Percentiles rank a stretch among this genome's conserved stretches.
Conservation (phyloP, 257 asterid species). For the Plantago major region DNA sequence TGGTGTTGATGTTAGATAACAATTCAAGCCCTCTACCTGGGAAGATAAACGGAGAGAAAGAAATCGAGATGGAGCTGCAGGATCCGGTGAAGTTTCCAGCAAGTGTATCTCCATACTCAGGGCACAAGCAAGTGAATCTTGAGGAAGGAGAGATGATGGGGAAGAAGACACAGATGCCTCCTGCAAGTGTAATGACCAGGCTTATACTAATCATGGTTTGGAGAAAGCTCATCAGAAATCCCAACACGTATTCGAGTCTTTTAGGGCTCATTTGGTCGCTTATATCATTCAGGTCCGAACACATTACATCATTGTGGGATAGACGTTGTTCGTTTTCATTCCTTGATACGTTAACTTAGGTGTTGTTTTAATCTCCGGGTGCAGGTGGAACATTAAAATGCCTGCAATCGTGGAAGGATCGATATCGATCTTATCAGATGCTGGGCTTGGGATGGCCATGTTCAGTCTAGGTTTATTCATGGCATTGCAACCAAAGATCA, state of each 20-base stretch:
- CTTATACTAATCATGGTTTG: constrained; percentile 90
- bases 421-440: constrained; percentile 17
- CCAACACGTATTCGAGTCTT: constrained; percentile 88
- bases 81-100: constrained; percentile 38
- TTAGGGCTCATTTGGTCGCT: constrained; percentile 87
- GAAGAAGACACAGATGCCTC: constrained; percentile 82
- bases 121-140: constrained; percentile 47
- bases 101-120: constrained; percentile 45
- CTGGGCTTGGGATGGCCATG: constrained; percentile 22
- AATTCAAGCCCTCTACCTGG: constrained; percentile 42
- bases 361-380: background rate
- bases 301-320: background rate
- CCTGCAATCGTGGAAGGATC: constrained; percentile 17
- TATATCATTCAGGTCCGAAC: constrained; percentile 54
- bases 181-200: constrained; percentile 92
- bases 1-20: background rate
- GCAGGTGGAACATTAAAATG: constrained; percentile 16
- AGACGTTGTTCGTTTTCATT: background rate
- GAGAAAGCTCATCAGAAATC: constrained; percentile 91
- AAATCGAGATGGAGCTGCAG: constrained; percentile 52
- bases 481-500: constrained; percentile 60
- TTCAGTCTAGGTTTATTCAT: constrained; percentile 38
- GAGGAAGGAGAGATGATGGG: constrained; percentile 40
- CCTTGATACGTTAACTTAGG: background rate
- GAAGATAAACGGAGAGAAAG: constrained; percentile 35